Conservation (phyloP, 495 filamentous ascomycete genomes). For the Astrothelium macrocarpum region DNA sequence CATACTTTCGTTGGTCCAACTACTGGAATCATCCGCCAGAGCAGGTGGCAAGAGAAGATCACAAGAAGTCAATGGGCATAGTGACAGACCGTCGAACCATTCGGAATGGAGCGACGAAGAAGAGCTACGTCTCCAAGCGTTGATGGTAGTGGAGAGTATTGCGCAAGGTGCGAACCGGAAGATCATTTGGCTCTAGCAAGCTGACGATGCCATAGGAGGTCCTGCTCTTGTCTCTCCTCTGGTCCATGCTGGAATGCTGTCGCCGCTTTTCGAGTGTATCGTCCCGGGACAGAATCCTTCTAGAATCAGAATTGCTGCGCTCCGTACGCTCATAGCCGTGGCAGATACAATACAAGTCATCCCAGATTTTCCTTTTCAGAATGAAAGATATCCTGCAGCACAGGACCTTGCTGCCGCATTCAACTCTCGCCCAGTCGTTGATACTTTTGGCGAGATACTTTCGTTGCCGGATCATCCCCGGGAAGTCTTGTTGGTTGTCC, state of each 20-base stretch:
- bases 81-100: slow-evolving; percentile 9
- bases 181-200: background rate
- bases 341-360: slow-evolving; percentile 36
- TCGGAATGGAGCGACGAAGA: slow-evolving; percentile 44
- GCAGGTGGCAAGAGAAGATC: slow-evolving; percentile 31
- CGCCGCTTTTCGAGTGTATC: slow-evolving; percentile 56
- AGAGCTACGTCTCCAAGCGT: slow-evolving; percentile 62
- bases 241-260: slow-evolving; percentile 53
- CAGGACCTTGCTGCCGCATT: slow-evolving; percentile 41
- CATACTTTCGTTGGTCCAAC: slow-evolving; percentile 53
- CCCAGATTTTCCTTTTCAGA: slow-evolving; percentile 3
- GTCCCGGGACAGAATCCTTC: slow-evolving; percentile 55
- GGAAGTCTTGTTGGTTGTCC: slow-evolving; percentile 58
- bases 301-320: slow-evolving; percentile 57
- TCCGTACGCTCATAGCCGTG: slow-evolving; percentile 65
- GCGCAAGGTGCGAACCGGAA: slow-evolving; percentile 56
- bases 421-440: slow-evolving; percentile 47
- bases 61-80: slow-evolving; percentile 8
- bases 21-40: slow-evolving; percentile 37
- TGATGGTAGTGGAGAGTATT: slow-evolving; percentile 72
- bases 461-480: slow-evolving; percentile 42
- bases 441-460: slow-evolving; percentile 55
- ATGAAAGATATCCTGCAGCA: slow-evolving; percentile 26
- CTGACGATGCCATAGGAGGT: slow-evolving; percentile 49
- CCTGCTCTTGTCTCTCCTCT: slow-evolving; percentile 68